A percentile compares a stretch with the other conserved stretches of the same genome.
Conservation (phyloP, 352 stramenopile species). For the Phytophthora idaei region DNA sequence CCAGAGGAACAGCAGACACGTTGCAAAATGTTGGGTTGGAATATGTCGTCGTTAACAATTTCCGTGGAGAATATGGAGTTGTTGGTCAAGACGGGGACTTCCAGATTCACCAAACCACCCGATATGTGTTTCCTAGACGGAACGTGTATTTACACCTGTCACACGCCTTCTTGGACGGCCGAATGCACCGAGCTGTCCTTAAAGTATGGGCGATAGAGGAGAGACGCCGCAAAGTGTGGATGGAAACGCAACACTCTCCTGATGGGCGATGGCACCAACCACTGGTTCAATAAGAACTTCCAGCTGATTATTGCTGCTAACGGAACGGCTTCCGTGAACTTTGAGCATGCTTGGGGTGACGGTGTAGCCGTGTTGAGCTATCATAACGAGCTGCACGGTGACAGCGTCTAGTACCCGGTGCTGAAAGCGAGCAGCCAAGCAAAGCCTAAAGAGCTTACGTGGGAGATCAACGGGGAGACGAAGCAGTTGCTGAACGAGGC, state of each 20-base stretch:
- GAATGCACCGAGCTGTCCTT: no score
- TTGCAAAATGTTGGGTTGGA: no score
- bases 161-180: no score
- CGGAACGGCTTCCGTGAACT: constrained; percentile 86
- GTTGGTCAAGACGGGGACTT: no score
- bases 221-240: no score
- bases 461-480: constrained; percentile 64
- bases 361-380: constrained; percentile 89
- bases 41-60: no score
- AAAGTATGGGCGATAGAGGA: no score
- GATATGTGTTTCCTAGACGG: no score
- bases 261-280: constrained; percentile 81
- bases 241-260: constrained; percentile 66
- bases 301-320: constrained; percentile 88
- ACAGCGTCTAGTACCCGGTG: constrained; percentile 76
- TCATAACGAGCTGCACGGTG: constrained; percentile 87
- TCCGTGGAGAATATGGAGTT: no score
- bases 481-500: constrained; percentile 70
- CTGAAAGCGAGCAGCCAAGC: constrained; percentile 43
- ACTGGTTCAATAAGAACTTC: constrained; percentile 94
- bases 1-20: no score
- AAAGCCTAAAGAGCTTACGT: constrained; percentile 55
- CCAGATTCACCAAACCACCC: no score
- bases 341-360: constrained; percentile 92
- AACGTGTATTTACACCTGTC: no score